Evolutionary conservation across 495 filamentous ascomycete genomes (phyloP).

Genomic region (Barbatosphaeria neglecta): DNA sequence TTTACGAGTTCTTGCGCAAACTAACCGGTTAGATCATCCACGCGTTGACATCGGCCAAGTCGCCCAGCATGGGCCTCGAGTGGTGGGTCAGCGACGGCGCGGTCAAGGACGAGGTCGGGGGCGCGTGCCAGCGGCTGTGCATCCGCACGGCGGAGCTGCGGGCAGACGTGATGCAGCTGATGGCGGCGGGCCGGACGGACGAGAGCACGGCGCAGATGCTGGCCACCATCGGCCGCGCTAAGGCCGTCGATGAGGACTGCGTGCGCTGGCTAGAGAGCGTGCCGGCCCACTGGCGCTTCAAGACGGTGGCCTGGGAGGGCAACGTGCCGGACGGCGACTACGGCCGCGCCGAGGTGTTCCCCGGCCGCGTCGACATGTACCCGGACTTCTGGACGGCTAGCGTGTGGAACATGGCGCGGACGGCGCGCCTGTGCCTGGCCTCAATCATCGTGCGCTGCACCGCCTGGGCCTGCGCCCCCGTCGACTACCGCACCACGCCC

Average conservation of each 20-base stretch:
- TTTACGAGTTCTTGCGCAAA: conserved; percentile 1
- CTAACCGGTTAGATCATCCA: conserved; percentile 30
- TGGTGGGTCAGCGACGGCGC: conserved; percentile 40
- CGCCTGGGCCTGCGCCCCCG: conserved; percentile 37
- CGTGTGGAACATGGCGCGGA: conserved; percentile 35
- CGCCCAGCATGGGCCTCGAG: conserved; percentile 34
- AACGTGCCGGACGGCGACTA: conserved; percentile 25
- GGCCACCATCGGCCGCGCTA: conserved; percentile 27
- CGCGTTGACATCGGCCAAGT: conserved; percentile 29
- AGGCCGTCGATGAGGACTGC: conserved; percentile 29
- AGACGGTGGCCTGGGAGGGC: conserved; percentile 35
- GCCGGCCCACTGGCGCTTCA: conserved; percentile 24
- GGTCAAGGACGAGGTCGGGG: conserved; percentile 25
- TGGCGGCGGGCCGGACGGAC: conserved; percentile 23
- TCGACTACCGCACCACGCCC: conserved; percentile 41
- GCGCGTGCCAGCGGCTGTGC: conserved; percentile 28
- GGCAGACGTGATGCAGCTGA: conserved; percentile 27
- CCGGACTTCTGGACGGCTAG: conserved; percentile 36
- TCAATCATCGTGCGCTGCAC: conserved; percentile 36
- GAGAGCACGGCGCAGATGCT: conserved; percentile 27
- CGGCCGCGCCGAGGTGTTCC: conserved; percentile 31
- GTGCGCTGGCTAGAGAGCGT: conserved; percentile 29
- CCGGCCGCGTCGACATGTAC: conserved; percentile 40
- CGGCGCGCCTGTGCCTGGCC: conserved; percentile 31
- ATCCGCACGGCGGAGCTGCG: conserved; percentile 35